phyloP scores from a whole-genome alignment of 2,329 filamentous ascomycete species.

The Aureobasidium zeae region DNA sequence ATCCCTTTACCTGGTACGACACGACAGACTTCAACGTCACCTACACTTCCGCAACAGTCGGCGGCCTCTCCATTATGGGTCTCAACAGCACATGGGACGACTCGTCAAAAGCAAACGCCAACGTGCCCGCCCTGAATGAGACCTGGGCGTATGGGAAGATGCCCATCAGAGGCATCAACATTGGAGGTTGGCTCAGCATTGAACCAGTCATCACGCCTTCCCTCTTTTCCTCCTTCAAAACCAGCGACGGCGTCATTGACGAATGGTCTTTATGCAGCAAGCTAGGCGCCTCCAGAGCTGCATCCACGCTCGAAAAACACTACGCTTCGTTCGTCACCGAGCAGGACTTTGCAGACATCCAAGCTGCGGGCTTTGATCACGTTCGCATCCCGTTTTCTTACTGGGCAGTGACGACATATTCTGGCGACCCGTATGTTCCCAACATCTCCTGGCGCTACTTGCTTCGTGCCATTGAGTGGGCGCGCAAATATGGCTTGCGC shows the following conservation, averaged over 20 bases:
- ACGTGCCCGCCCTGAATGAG: slow-evolving; percentile 68
- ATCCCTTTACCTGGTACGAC: slow-evolving; percentile 87
- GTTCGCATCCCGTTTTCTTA: slow-evolving; percentile 94
- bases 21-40: slow-evolving; percentile 89
- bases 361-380: slow-evolving; percentile 82
- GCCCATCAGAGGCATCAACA: slow-evolving; percentile 80
- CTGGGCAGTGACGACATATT: slow-evolving; percentile 83
- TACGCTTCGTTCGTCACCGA: slow-evolving; percentile 85
- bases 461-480: slow-evolving; percentile 85
- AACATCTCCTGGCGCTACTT: slow-evolving; percentile 90
- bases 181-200: slow-evolving; percentile 87
- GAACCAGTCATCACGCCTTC: slow-evolving; percentile 96
- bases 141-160: slow-evolving; percentile 68
- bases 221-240: slow-evolving; percentile 62
- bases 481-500: slow-evolving; percentile 80
- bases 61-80: slow-evolving; percentile 84
- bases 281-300: slow-evolving; percentile 57
- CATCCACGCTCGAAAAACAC: slow-evolving; percentile 70
- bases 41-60: slow-evolving; percentile 76
- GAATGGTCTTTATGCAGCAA: slow-evolving; percentile 71
- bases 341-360: slow-evolving; percentile 73
- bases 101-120: slow-evolving; percentile 62
- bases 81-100: slow-evolving; percentile 82
- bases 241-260: slow-evolving; percentile 61
- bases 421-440: slow-evolving; percentile 76